Evolutionary conservation across 169 alveolate genomes (phyloP).

Genomic region (Cryptosporidium ryanae): DNA sequence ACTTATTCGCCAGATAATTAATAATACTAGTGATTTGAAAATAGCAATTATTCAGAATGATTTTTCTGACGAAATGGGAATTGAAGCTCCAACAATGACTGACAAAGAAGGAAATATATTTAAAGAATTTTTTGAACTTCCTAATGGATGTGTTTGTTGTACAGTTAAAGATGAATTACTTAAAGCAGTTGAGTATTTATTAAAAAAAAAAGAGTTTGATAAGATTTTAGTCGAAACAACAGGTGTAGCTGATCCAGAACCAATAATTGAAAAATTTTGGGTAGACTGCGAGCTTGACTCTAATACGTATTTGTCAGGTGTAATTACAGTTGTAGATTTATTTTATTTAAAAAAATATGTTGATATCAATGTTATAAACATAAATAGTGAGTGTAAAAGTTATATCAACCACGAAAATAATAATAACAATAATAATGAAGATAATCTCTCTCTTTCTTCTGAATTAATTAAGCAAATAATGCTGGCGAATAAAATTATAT

Average conservation of each 20-base stretch:
- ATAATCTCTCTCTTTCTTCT: conserved; percentile 13
- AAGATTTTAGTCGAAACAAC: conserved; percentile 84
- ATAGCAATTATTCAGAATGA: conserved; percentile 89
- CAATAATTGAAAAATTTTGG: conserved; percentile 84
- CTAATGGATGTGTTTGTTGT: conserved; percentile 92
- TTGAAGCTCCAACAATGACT: conserved; percentile 87
- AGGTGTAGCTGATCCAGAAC: conserved; percentile 89
- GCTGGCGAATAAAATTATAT: conserved; percentile 83
- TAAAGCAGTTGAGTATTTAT: conserved; percentile 81
- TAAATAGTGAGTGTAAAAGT: not conserved
- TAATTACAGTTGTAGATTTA: conserved; percentile 81
- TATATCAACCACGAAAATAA: not conserved
- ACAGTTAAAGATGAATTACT: conserved; percentile 86
- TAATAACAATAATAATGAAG: not conserved
- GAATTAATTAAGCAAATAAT: conserved; percentile 80
- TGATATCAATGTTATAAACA: conserved; percentile 14
- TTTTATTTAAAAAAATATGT: conserved; percentile 56
- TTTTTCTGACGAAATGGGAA: conserved; percentile 88
- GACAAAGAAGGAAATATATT: conserved; percentile 86
- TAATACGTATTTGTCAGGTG: conserved; percentile 78
- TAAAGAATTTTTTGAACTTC: conserved; percentile 86
- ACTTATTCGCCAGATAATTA: conserved; percentile 76
- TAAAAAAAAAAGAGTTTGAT: conserved; percentile 79
- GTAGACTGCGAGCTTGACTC: conserved; percentile 82
- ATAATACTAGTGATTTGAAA: conserved; percentile 36